Percentiles rank a stretch among this genome's conserved stretches.
Conservation (phyloP, 1,139 yeast genomes). For the Diutina scorzettiae region DNA sequence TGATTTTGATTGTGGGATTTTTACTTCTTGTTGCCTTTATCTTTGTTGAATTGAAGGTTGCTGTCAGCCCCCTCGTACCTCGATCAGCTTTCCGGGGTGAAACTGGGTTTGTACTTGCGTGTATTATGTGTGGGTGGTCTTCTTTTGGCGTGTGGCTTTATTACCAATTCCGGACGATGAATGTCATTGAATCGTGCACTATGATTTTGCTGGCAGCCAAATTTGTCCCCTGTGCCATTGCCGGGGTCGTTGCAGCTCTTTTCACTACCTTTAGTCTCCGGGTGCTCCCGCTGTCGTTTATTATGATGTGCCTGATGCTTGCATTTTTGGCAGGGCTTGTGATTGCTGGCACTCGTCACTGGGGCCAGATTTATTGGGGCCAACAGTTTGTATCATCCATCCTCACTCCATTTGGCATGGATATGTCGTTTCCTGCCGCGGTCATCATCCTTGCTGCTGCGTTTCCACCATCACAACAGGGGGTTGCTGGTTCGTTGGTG, state of each 20-base stretch:
- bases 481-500: conserved; percentile 7
- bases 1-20: conserved; percentile 36
- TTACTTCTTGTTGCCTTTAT: conserved; percentile 23
- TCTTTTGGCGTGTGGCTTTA: conserved; percentile 49
- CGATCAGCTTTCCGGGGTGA: conserved; percentile 26
- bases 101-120: conserved; percentile 33
- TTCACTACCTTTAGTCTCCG: conserved; percentile 27
- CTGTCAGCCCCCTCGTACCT: conserved; percentile 36
- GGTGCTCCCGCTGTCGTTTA: conserved; percentile 25
- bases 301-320: conserved; percentile 34
- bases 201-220: conserved; percentile 29
- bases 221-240: conserved; percentile 24
- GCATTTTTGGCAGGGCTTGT: conserved; percentile 30
- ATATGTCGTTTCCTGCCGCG: conserved; percentile 7
- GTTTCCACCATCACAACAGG: conserved; percentile 6
- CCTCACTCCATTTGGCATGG: conserved; percentile 36
- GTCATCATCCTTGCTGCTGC: conserved; percentile 5
- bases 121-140: conserved; percentile 48
- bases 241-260: conserved; percentile 37
- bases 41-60: conserved; percentile 20
- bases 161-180: conserved; percentile 28
- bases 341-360: conserved; percentile 33
- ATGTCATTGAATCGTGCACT: conserved; percentile 18
- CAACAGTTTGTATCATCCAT: conserved; percentile 37
- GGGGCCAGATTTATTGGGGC: conserved; percentile 39